phyloP scores from a whole-genome alignment of 768 basidiomycete species.

The Udeniomyces megalosporus region DNA sequence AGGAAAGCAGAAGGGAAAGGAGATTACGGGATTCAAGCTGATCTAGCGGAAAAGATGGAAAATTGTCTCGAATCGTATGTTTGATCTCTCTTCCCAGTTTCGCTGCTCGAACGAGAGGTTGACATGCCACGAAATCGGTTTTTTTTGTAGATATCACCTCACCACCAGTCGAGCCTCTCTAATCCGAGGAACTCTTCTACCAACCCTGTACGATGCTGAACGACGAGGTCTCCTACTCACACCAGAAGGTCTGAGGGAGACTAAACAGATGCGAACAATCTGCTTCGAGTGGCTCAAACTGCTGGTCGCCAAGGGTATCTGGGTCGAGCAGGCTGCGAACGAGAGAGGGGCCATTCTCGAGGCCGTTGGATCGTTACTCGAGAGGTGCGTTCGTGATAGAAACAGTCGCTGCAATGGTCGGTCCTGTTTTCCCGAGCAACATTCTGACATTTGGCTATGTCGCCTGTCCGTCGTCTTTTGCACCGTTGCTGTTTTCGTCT shows the following conservation, averaged over 20 bases:
- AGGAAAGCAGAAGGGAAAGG: background rate
- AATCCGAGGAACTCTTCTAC: constrained; percentile 26
- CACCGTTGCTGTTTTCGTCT: background rate
- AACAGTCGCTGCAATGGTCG: too few relatives aligned
- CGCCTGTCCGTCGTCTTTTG: background rate
- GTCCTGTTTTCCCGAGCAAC: too few relatives aligned
- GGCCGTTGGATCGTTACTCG: constrained; percentile 30
- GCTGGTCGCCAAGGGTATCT: constrained; percentile 28
- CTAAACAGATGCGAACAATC: constrained; percentile 22
- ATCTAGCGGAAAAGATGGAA: constrained; percentile 5
- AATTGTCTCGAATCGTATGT: constrained; percentile 8
- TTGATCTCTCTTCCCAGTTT: background rate
- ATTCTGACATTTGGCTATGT: too few relatives aligned
- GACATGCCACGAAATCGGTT: background rate
- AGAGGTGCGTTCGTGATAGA: constrained; percentile 24
- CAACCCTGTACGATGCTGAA: constrained; percentile 27
- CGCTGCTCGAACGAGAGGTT: background rate
- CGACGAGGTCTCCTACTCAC: constrained; percentile 20
- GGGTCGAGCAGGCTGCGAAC: constrained; percentile 30
- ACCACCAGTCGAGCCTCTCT: constrained; percentile 16
- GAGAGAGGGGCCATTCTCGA: constrained; percentile 34
- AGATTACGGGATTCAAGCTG: background rate
- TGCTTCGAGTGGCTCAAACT: constrained; percentile 30
- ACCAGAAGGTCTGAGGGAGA: constrained; percentile 16
- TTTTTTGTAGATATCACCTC: background rate